Base-by-base conservation (phyloP, 164 flowering plant species). In the Tetracentron sinense region DNA sequence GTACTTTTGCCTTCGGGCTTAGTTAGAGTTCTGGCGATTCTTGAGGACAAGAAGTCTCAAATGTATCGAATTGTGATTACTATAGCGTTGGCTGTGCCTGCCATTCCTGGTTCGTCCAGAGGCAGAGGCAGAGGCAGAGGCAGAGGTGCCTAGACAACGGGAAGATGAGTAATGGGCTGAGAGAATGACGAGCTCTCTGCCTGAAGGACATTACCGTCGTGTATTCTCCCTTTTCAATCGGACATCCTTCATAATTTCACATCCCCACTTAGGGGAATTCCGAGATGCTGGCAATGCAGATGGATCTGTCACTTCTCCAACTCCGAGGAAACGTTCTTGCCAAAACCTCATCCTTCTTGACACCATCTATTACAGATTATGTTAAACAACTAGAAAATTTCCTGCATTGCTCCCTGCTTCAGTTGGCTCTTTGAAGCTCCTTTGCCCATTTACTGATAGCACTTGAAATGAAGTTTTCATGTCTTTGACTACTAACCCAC, bases 271-370 rank as follows among this genome's bases (percentile, higher is more conserved):
- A 94, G 83, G 7, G 99, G 73, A 57, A 94, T 85, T 7, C 97
- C 96, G 58, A 94, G 90, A 67, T 85, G 82, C 74, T 88, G 97
- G 65, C 96, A 89, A 66, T 94, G 99, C 74, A 94, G 67, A 4
- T 97, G 92, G 52, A 94, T 94, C 75, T 94, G 77, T 94, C 97
- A 0, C 97, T 91, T 76, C 93, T 84, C 54, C n/a, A n/a, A n/a
- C 99, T 94, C 20, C 65, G 72, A 21, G 97, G 99, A 61, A 68
- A 75, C 1, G 96, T 96, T 66, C 96, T 81, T 5, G 89, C 74
- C 82, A 94, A 65, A 69, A 94, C 60, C 75, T 86, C 96, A 61
- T 81, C 86, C 49, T 71, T 78, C 70, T 60, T 60, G 8, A 51
- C 69, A n/a, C 72, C 70, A 50, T n/a, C 29, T 2, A 25, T 31